Percentiles rank a stretch among this genome's conserved stretches.
These are phyloP conservation scores for Fusarium kyushuense DNA, from an alignment of 2,329 filamentous ascomycete genomes.

Conservation along the genomic window DNA sequence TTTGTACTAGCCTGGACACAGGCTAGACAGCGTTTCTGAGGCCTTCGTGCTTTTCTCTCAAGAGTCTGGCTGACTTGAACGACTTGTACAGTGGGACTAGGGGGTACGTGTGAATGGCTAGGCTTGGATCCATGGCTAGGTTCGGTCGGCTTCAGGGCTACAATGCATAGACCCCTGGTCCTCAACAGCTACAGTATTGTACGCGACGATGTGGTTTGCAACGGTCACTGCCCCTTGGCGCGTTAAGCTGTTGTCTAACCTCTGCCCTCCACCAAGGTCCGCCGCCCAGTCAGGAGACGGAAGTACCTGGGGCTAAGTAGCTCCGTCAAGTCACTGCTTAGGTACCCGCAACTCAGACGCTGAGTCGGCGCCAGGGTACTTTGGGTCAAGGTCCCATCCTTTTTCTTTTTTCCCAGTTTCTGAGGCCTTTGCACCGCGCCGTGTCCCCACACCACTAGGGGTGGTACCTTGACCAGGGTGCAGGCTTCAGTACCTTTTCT, in stretches of 20 bases:
- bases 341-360: slow-evolving; percentile 39
- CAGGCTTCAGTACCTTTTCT: slow-evolving; percentile 28
- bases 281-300: slow-evolving; percentile 37
- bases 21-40: slow-evolving; percentile 37
- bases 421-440: slow-evolving; percentile 15
- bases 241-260: slow-evolving; percentile 36
- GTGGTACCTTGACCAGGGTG: slow-evolving; percentile 31
- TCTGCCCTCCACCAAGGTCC: slow-evolving; percentile 12
- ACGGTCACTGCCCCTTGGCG: slow-evolving; percentile 39
- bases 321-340: slow-evolving; percentile 34
- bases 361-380: slow-evolving; percentile 27
- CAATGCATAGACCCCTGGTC: slow-evolving; percentile 39
- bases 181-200: slow-evolving; percentile 12
- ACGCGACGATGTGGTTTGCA: slow-evolving; percentile 35
- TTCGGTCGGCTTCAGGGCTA: slow-evolving; percentile 38
- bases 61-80: slow-evolving; percentile 22
- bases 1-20: slow-evolving; percentile 26
- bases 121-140: slow-evolving; percentile 28
- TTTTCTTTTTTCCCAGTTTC: slow-evolving; percentile 41
- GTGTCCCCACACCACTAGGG: slow-evolving; percentile 35
- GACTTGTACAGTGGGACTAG: slow-evolving; percentile 34
- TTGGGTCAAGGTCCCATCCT: slow-evolving; percentile 32
- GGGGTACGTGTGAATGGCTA: slow-evolving; percentile 32
- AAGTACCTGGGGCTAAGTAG: slow-evolving; percentile 38
- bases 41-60: slow-evolving; percentile 26